Evolutionary conservation across 495 filamentous ascomycete species (phyloP), one percentile per base, ranked within the genome.

Genomic region (Cryomyces minteri): DNA sequence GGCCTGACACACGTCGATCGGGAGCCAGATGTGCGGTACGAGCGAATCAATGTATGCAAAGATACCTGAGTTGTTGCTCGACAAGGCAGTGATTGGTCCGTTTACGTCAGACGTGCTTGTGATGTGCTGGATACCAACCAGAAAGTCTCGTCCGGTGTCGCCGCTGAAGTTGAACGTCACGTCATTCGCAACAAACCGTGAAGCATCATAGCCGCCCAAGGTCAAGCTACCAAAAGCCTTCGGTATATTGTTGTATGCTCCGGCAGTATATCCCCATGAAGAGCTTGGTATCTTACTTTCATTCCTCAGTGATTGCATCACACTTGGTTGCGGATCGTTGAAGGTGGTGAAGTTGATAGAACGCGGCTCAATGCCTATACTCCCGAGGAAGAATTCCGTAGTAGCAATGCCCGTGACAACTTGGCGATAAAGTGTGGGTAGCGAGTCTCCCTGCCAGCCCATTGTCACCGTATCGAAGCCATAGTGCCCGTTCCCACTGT

Each of bases 201-300:
- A 50, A 1, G 47, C 41, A 43, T 64, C 61, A 43, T 59, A 62
- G 10, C 61, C 61, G 40, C 58, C 59, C 29, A 64, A 34, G 4
- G 58, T 60, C 30, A 64, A 46, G 31, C 54, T 58, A 14, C 53
- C 57, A 11, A 58, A 53, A 50, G 46, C 34, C 37, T 54, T 51
- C 14, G 53, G 56, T 30, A 48, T 33, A 10, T 48, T 41, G 48
- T 56, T 52, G 32, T 49, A 47, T 0, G 33, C 10, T 12, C 62
- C 62, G n/a, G 62, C 62, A 5, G 62, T 62, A 31, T 61, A 62
- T 1, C 47, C 62, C 51, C 54, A 64, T 1, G 48, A 46, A 8
- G 45, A 33, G 33, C 52, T 51, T 25, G 56, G 52, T 10, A 60
- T 57, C 3, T 34, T 32, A 6, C 37, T 43, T 14, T 50, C 28